A percentile compares a stretch with the other conserved stretches of the same genome.
phyloP scores from a whole-genome alignment of 1,139 yeast species.

The Saccharomyces hybrid region DNA sequence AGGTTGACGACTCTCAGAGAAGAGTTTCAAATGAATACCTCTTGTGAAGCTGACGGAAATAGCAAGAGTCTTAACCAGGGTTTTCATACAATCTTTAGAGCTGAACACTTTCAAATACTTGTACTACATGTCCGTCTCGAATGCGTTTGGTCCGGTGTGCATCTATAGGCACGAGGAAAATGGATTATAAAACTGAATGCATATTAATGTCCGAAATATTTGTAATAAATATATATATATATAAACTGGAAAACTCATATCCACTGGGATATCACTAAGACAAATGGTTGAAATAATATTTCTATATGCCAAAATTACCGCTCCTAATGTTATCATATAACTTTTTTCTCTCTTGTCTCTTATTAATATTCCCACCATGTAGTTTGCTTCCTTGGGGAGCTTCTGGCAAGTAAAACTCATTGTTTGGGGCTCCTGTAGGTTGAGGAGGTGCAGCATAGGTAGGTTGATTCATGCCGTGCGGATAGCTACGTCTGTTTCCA shows the following conservation, averaged over 20 bases:
- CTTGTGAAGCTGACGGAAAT: too few species aligned
- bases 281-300: background rate
- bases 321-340: constrained; percentile 29
- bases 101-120: too few species aligned
- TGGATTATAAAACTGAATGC: too few species aligned
- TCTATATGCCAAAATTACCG: constrained; percentile 31
- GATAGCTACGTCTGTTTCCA: background rate
- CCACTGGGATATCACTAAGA: background rate
- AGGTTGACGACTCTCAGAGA: too few species aligned
- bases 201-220: too few species aligned
- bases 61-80: too few species aligned
- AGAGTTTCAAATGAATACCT: background rate
- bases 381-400: constrained; percentile 16
- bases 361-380: constrained; percentile 21
- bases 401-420: background rate
- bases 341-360: constrained; percentile 27
- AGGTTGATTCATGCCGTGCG: background rate
- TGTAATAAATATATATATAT: background rate
- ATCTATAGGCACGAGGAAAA: too few species aligned
- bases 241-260: background rate
- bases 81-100: too few species aligned
- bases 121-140: too few species aligned
- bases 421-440: background rate
- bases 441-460: background rate
- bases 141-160: too few species aligned